These are phyloP conservation scores for Suillus americanus DNA, from an alignment of 768 basidiomycete species.

Conservation along the genomic window DNA sequence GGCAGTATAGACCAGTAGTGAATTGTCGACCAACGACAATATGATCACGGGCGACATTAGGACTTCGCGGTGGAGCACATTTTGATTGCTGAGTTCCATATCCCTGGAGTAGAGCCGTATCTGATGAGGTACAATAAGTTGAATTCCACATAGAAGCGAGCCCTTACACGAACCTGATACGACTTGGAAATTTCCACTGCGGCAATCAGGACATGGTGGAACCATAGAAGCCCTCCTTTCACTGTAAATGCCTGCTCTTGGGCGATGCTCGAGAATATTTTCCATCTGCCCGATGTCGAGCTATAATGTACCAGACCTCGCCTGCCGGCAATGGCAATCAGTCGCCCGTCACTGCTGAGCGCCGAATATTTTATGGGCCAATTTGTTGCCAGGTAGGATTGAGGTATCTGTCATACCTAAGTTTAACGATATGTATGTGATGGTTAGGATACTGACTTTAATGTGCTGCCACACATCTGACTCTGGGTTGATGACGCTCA, in stretches of 20 bases:
- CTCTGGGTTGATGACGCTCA: constrained; percentile 97
- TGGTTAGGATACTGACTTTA: constrained; percentile 52
- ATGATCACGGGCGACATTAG: constrained; percentile 79
- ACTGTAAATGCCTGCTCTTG: constrained; percentile 90
- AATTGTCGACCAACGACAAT: constrained; percentile 91
- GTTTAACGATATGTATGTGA: constrained; percentile 5
- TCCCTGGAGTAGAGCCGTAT: constrained; percentile 94
- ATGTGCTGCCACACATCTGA: constrained; percentile 98
- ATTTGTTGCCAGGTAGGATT: constrained; percentile 83
- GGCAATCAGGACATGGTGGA: constrained; percentile 90
- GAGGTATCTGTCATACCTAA: constrained; percentile 66
- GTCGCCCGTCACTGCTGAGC: constrained; percentile 84
- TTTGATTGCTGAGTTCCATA: constrained; percentile 78
- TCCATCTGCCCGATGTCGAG: constrained; percentile 93
- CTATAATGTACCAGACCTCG: constrained; percentile 93
- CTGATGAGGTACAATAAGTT: constrained; percentile 39
- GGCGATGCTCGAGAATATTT: constrained; percentile 73
- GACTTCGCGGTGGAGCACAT: constrained; percentile 78
- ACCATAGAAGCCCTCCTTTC: constrained; percentile 93
- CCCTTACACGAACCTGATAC: constrained; percentile 56
- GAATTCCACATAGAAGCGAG: constrained; percentile 1
- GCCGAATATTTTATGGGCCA: constrained; percentile 95
- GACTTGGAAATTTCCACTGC: constrained; percentile 82
- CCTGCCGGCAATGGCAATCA: constrained; percentile 91
- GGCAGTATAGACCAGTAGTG: constrained; percentile 88